These are phyloP conservation scores for Melampsora larici-populina DNA, from an alignment of 1,284 basidiomycete genomes.

Conservation along the genomic window DNA sequence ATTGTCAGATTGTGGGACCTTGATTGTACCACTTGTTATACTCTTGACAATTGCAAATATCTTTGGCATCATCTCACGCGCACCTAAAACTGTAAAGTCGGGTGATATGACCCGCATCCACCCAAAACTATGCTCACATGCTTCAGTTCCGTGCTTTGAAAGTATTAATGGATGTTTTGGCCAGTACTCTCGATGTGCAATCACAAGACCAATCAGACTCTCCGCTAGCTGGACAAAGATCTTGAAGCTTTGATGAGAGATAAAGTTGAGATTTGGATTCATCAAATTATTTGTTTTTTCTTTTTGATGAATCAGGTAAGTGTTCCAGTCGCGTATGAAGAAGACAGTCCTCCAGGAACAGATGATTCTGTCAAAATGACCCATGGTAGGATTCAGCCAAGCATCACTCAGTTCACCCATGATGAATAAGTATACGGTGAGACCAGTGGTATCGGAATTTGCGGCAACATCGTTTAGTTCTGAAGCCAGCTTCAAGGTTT, in stretches of 20 bases:
- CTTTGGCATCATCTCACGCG: conserved; percentile 8
- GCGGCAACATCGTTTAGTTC: not conserved
- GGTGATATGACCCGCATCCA: not conserved
- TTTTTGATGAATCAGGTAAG: not conserved
- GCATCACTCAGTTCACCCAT: conserved; percentile 18
- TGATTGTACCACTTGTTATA: conserved; percentile 10
- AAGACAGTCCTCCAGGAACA: conserved; percentile 5
- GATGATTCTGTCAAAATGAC: not conserved
- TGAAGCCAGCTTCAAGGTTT: not conserved
- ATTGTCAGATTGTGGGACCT: conserved; percentile 7
- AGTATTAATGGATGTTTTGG: conserved; percentile 5
- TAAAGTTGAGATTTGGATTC: not conserved
- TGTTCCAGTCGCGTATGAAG: conserved; percentile 1
- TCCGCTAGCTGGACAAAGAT: not conserved
- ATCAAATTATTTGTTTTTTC: not conserved
- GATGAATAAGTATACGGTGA: conserved; percentile 7
- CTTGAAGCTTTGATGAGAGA: conserved; percentile 17
- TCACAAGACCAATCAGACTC: not conserved
- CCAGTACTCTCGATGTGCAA: conserved; percentile 11
- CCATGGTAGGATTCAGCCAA: conserved; percentile 10
- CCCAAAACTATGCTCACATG: not conserved
- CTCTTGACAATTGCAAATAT: conserved; percentile 18
- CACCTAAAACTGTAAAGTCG: not conserved
- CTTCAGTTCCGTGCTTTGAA: conserved; percentile 1
- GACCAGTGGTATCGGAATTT: not conserved